Evolutionary conservation across 768 basidiomycete species (phyloP).

Genomic region (Lactarius indigo): DNA sequence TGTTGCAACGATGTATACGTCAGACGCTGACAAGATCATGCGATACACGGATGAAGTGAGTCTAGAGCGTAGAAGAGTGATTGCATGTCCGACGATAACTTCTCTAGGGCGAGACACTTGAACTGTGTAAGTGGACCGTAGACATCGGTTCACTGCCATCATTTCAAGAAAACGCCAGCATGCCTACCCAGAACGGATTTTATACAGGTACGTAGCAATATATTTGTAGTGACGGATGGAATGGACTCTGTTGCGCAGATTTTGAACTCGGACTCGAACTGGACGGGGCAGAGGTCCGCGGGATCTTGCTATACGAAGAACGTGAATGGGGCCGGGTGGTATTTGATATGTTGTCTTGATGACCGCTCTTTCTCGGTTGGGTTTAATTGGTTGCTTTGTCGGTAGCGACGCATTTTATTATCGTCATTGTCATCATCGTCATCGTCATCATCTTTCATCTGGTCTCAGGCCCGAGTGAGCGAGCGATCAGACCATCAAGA

Average conservation of each 20-base stretch:
- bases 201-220: slow-evolving; percentile 58
- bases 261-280: slow-evolving; percentile 82
- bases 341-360: slow-evolving; percentile 48
- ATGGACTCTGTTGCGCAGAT: slow-evolving; percentile 40
- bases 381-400: slow-evolving; percentile 9
- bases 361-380: slow-evolving; percentile 5
- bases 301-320: slow-evolving; percentile 68
- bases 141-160: slow-evolving; percentile 74
- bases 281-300: slow-evolving; percentile 84
- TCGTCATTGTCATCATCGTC: neutral
- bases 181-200: slow-evolving; percentile 59
- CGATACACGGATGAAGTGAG: slow-evolving; percentile 75
- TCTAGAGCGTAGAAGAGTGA: neutral
- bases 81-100: slow-evolving; percentile 4
- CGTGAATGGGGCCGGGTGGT: slow-evolving; percentile 79
- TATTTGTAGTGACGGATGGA: neutral
- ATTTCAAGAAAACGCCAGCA: slow-evolving; percentile 68
- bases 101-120: slow-evolving; percentile 57
- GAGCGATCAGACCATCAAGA: neutral
- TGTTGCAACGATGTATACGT: slow-evolving; percentile 78
- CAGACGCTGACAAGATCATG: slow-evolving; percentile 70
- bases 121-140: slow-evolving; percentile 86
- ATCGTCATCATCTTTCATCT: neutral
- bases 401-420: neutral
- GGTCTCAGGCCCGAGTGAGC: neutral